Percentiles rank a stretch among this genome's conserved stretches.
phyloP scores from a whole-genome alignment of 1,284 basidiomycete genomes.

The Kwoniella shivajii region DNA sequence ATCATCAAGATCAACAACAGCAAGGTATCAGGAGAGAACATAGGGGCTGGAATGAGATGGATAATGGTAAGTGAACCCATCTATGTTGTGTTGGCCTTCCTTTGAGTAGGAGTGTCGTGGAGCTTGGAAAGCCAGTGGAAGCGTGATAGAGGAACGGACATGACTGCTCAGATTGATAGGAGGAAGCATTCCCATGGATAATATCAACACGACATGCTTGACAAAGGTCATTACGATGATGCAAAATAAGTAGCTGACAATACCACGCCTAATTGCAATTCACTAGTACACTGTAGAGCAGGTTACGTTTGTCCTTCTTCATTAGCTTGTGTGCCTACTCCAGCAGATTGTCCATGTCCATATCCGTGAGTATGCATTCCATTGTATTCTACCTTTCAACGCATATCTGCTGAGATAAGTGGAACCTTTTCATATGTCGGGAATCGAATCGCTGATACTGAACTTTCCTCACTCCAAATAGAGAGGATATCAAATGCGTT shows the following conservation, averaged over 20 bases:
- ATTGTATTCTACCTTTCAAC: too few relatives aligned
- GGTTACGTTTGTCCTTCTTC: slow-evolving; percentile 50
- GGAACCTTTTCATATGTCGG: too few relatives aligned
- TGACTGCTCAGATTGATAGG: too few relatives aligned
- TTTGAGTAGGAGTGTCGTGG: not conserved
- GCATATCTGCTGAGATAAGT: too few relatives aligned
- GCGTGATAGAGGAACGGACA: not conserved
- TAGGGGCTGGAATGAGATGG: slow-evolving; percentile 45
- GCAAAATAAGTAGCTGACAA: too few relatives aligned
- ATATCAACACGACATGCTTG: too few relatives aligned
- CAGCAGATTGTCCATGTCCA: slow-evolving; percentile 51
- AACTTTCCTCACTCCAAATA: slow-evolving; percentile 9
- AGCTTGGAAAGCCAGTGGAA: not conserved
- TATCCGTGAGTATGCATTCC: slow-evolving; percentile 43
- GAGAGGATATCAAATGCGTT: slow-evolving; percentile 51
- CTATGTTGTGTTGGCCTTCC: not conserved
- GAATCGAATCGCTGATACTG: not conserved
- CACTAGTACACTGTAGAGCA: slow-evolving; percentile 45
- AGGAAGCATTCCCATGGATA: too few relatives aligned
- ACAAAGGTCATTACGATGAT: too few relatives aligned
- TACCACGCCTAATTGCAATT: not conserved
- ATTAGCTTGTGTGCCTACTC: slow-evolving; percentile 50
- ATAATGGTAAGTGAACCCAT: slow-evolving; percentile 30
- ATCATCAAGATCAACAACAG: slow-evolving; percentile 19
- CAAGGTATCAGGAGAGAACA: slow-evolving; percentile 26